phyloP scores from a whole-genome alignment of 2,329 filamentous ascomycete species.

The Alternaria ethzedia region DNA sequence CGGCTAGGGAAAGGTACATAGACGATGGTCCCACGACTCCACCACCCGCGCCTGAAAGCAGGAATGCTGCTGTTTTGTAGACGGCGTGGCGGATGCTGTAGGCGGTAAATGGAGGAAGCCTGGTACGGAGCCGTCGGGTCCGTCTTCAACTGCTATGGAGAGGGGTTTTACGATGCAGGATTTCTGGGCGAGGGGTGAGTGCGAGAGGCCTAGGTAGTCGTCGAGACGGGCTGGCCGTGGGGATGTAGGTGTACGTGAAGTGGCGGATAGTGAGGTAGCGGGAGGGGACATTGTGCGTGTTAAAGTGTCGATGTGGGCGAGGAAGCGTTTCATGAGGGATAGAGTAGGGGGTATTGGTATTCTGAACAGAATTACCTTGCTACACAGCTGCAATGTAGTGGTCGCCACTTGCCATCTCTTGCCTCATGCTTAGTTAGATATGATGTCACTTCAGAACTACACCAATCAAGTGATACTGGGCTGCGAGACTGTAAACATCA shows the following conservation, averaged over 20 bases:
- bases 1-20: not conserved
- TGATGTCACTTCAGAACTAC: not conserved
- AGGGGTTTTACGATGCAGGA: not conserved
- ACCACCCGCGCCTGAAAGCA: not conserved
- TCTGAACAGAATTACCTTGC: not conserved
- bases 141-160: not conserved
- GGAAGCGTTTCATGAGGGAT: not conserved
- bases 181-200: not conserved
- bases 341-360: not conserved
- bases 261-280: not conserved
- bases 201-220: not conserved
- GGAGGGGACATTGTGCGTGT: not conserved
- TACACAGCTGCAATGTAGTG: not conserved
- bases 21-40: conserved; percentile 1
- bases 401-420: not conserved
- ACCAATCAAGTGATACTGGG: not conserved
- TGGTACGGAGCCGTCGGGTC: not conserved
- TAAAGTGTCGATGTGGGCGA: not conserved
- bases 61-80: not conserved
- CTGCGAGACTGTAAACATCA: not conserved
- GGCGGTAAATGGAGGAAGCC: conserved; percentile 3
- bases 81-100: not conserved
- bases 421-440: not conserved
- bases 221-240: not conserved
- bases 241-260: not conserved